These are phyloP conservation scores for Musa itinerans DNA, from an alignment of 176 grass and related monocot species.

Conservation along the genomic window DNA sequence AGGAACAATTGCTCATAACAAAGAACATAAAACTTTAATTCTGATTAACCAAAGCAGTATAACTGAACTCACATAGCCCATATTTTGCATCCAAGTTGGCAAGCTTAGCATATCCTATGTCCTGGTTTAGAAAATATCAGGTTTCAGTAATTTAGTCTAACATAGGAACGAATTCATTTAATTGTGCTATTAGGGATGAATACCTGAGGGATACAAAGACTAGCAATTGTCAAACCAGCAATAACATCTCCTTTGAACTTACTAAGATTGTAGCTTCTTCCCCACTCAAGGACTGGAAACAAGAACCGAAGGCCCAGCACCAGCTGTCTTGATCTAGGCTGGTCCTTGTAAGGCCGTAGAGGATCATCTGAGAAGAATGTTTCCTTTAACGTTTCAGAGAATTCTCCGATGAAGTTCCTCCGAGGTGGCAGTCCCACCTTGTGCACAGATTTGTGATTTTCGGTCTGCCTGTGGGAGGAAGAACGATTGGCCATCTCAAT, in stretches of 20 bases:
- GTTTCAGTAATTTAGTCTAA: conserved; percentile 10
- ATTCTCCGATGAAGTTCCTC: conserved; percentile 47
- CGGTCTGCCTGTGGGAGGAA: conserved; percentile 10
- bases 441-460: conserved; percentile 29
- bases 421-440: conserved; percentile 63
- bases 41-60: background rate
- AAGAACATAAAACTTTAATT: background rate
- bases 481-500: conserved; percentile 4
- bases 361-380: conserved; percentile 80
- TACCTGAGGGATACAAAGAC: conserved; percentile 98
- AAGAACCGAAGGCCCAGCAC: conserved; percentile 52
- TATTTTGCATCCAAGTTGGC: conserved; percentile 84
- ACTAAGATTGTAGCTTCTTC: conserved; percentile 46
- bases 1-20: background rate
- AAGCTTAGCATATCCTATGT: conserved; percentile 87
- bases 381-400: conserved; percentile 49
- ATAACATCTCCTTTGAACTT: conserved; percentile 88
- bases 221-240: conserved; percentile 88
- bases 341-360: conserved; percentile 52
- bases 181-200: background rate
- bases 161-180: conserved; percentile 7
- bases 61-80: conserved; percentile 67
- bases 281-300: conserved; percentile 79
- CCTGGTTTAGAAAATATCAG: conserved; percentile 35
- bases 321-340: conserved; percentile 40